Evolutionary conservation across 805 yeast genomes (phyloP), one percentile per base, ranked within the genome.

Genomic region (Scheffersomyces spartinae): DNA sequence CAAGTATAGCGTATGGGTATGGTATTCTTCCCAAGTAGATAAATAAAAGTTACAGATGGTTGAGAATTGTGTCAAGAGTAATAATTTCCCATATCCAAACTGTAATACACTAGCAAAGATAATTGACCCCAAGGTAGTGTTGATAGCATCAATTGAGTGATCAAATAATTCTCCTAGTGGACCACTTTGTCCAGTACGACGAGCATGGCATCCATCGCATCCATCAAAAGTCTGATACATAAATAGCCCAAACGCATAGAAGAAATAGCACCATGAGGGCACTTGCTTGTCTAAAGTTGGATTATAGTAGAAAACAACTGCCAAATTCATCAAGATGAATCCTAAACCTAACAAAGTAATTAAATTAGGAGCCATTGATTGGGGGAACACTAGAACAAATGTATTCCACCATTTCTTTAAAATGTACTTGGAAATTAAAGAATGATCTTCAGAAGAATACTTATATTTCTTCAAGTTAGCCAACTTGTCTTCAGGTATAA

Each of bases 171-270:
- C 97, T 17, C 97, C 97, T 41, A 86, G 57, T 1, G 97, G 96
- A 3, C 95, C 91, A 34, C 83, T 71, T 51, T 84, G 93, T n/a
- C 93, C 94, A 1, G 95, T 86, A 43, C 88, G 71, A 45, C 97
- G 73, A 13, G 96, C 96, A 49, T 86, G 97, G 35, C 80, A 69
- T 4, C 97, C 97, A 51, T 86, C 97, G 51, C 95, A 81, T 1
- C 95, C 95, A 50, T 86, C 97, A 49, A 86, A 84, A 0, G 96
- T 86, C 49, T 86, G 97, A 50, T 86, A 86, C 66, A 85, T 58
- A 45, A 86, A 85, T 37, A 86, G 55, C 5, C 94, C 88, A 34
- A 80, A 44, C 0, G 93, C 95, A 47, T 82, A 81, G 23, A 75
- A 56, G 37, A 69, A 67, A 46, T 79, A 82, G 10, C 76, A 67